Evolutionary conservation across 306 rosid genomes (phyloP).

Genomic region (Purshia tridentata): DNA sequence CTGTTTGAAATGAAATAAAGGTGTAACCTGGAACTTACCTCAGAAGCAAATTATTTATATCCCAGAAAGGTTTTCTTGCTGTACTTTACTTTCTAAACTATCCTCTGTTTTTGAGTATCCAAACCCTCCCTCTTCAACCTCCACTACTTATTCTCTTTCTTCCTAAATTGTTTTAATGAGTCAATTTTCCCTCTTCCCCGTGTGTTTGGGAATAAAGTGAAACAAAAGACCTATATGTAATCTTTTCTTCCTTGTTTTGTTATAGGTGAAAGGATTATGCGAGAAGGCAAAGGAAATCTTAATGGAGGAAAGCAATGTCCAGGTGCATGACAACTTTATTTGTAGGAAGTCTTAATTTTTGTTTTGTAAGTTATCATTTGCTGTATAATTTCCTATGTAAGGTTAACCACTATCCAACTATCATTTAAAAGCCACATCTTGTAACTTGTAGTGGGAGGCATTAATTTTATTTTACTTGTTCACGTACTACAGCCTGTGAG

Average conservation of each 20-base stretch:
- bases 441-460: conserved; percentile 15
- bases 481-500: conserved; percentile 81
- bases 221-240: background rate
- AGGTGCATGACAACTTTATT: conserved; percentile 44
- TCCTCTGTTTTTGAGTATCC: background rate
- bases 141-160: background rate
- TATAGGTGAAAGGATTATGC: conserved; percentile 78
- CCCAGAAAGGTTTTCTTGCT: background rate
- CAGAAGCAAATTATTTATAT: background rate
- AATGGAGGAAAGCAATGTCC: conserved; percentile 97
- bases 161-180: background rate
- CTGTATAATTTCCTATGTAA: conserved; percentile 4
- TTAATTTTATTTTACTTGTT: conserved; percentile 24
- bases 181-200: background rate
- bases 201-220: background rate
- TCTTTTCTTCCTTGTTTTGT: conserved; percentile 30
- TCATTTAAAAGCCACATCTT: conserved; percentile 8
- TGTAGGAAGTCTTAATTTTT: background rate
- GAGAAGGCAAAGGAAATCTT: conserved; percentile 94
- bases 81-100: background rate
- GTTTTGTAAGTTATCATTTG: conserved; percentile 12
- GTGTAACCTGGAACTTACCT: background rate
- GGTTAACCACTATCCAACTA: background rate
- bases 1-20: background rate
- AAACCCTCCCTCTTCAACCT: background rate